Percentiles rank a stretch among this genome's conserved stretches.
Evolutionary conservation across 2,329 filamentous ascomycete genomes (phyloP).

Genomic region (Phialophora chinensis): DNA sequence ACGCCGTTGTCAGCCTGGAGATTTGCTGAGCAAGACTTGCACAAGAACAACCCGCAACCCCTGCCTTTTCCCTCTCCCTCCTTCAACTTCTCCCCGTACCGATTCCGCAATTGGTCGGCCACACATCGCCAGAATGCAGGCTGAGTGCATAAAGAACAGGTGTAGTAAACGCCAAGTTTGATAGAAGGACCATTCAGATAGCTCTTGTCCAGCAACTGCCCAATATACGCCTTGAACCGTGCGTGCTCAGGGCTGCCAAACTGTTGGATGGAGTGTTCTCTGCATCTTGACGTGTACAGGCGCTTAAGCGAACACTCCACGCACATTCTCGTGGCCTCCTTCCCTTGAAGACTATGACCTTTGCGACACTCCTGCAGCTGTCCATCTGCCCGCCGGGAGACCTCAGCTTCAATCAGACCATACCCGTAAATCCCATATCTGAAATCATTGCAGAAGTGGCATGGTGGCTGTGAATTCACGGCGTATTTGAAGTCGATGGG

Average conservation of each 20-base stretch:
- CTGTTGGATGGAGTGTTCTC: slow-evolving; percentile 15
- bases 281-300: slow-evolving; percentile 37
- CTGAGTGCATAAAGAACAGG: slow-evolving; percentile 33
- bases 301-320: slow-evolving; percentile 34
- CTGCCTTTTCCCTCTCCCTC: slow-evolving; percentile 19
- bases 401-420: slow-evolving; percentile 25
- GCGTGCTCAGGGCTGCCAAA: not conserved
- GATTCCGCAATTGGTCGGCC: slow-evolving; percentile 29
- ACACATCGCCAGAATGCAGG: slow-evolving; percentile 35
- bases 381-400: slow-evolving; percentile 24
- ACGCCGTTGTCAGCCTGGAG: slow-evolving; percentile 15
- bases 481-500: slow-evolving; percentile 38
- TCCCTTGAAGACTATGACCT: slow-evolving; percentile 28
- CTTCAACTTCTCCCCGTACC: slow-evolving; percentile 12
- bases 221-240: slow-evolving; percentile 16
- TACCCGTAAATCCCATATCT: slow-evolving; percentile 37
- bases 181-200: slow-evolving; percentile 12
- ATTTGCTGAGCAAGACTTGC: slow-evolving; percentile 22
- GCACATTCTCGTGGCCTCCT: slow-evolving; percentile 38
- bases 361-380: slow-evolving; percentile 31
- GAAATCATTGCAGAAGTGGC: slow-evolving; percentile 39
- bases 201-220: slow-evolving; percentile 13
- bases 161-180: slow-evolving; percentile 18
- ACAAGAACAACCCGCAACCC: slow-evolving; percentile 37
- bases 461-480: slow-evolving; percentile 11